Evolutionary conservation across 371 early-diverging fungal genomes (phyloP), one percentile per base, ranked within the genome.

Genomic region (Apophysomyces variabilis): DNA sequence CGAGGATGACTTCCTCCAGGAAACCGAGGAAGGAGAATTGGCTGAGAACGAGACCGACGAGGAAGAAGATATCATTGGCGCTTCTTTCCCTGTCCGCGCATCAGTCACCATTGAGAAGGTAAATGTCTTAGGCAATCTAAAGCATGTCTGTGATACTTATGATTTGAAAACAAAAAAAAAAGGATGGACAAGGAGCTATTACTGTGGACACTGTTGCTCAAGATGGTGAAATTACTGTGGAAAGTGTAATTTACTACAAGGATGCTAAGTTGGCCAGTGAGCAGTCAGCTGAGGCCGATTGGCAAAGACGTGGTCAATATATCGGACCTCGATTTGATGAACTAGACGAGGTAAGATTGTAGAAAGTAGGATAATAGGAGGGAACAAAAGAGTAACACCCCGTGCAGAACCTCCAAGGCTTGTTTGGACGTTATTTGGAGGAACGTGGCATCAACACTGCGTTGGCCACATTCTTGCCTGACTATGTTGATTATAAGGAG

Each of bases 401-500:
- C 14, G 26, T 39, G 36, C 70, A 88, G 79, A 85, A 83, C 56
- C 82, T 96, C 59, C 93, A 96, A 85, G 84, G 87, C 37, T 78
- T 84, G 54, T 92, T 96, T 82, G 91, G 90, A 71, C 82, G 83
- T 61, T 96, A 89, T 82, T 83, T 97, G 61, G 92, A 92, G 68
- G 96, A 94, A 75, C 93, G 95, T 66, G 93, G 93, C 61, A 87
- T 97, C 67, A 89, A 94, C 66, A 84, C 89, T 26, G 89, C 84
- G 7, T 80, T 96, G 57, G 92, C 94, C 54, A 85, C 88, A 66
- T 95, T 96, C 74, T 88, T 97, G 64, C 92, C 93, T 58, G 87
- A 83, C 67, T 97, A 93, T 77, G 87, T 95, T 64, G 95, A 95
- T 79, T 88, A 85, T 86, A 97, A 96, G 89, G 98, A 97, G 79